Conservation (phyloP, 805 yeast species). For the Starmerella kuoi region DNA sequence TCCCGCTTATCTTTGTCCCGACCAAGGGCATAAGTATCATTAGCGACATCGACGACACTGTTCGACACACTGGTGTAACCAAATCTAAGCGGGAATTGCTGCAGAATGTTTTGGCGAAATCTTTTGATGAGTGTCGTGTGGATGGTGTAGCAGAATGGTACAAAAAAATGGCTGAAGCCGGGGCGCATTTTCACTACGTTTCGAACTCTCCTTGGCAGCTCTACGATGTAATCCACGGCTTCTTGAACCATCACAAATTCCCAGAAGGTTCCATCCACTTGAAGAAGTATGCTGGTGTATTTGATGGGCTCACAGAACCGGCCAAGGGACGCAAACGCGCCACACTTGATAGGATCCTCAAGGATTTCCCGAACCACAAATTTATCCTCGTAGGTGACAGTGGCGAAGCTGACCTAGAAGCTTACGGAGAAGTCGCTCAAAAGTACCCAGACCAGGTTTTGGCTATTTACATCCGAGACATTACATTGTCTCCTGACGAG, state of each 20-base stretch:
- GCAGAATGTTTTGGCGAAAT: constrained; percentile 60
- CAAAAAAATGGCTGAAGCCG: constrained; percentile 36
- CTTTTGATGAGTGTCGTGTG: constrained; percentile 53
- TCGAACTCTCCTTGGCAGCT: constrained; percentile 94
- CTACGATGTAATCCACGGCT: constrained; percentile 47
- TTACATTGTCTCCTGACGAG: constrained; percentile 32
- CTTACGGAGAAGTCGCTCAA: constrained; percentile 61
- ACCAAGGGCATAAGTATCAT: constrained; percentile 55
- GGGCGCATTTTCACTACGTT: constrained; percentile 74
- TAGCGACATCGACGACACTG: constrained; percentile 90
- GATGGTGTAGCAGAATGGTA: constrained; percentile 70
- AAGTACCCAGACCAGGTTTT: constrained; percentile 48
- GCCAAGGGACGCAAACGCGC: constrained; percentile 67
- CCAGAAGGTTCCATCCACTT: constrained; percentile 79
- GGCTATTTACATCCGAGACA: constrained; percentile 72
- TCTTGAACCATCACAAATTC: constrained; percentile 41
- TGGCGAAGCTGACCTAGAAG: constrained; percentile 90
- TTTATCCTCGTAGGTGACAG: constrained; percentile 88
- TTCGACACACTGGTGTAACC: constrained; percentile 77
- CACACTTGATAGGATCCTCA: constrained; percentile 47
- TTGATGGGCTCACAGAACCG: constrained; percentile 76
- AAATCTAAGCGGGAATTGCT: constrained; percentile 78
- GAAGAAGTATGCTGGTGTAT: constrained; percentile 72
- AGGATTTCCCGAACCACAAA: constrained; percentile 63
- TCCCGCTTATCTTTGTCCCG: constrained; percentile 17